Conservation (phyloP, 495 filamentous ascomycete genomes). For the Pyronema domesticum region DNA sequence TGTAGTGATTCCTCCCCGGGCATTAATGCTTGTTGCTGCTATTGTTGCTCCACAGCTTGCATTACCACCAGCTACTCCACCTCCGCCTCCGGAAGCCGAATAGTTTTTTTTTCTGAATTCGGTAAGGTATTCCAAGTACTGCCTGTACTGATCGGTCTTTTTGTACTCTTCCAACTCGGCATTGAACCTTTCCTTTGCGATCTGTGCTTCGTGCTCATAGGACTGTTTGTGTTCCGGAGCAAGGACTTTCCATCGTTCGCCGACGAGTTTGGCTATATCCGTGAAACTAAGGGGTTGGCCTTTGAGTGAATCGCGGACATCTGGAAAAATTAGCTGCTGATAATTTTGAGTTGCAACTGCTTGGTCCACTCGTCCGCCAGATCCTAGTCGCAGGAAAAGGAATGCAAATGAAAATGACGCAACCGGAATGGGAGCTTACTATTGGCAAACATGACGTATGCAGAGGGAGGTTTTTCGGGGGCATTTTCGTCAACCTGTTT, state of each 20-base stretch:
- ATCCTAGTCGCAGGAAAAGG: not conserved
- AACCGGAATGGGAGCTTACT: slow-evolving; percentile 32
- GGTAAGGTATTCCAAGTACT: slow-evolving; percentile 47
- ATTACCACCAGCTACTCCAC: slow-evolving; percentile 7
- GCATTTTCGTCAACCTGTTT: slow-evolving; percentile 54
- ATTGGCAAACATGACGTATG: slow-evolving; percentile 71
- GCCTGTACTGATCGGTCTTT: slow-evolving; percentile 42
- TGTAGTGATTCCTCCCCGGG: too few relatives aligned
- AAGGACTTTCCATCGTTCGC: slow-evolving; percentile 60
- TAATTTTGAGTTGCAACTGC: slow-evolving; percentile 3
- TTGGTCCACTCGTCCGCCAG: not conserved
- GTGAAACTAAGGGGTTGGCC: slow-evolving; percentile 58
- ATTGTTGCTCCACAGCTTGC: not conserved
- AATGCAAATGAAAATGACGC: too few relatives aligned
- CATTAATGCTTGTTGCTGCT: too few relatives aligned
- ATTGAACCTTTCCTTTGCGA: slow-evolving; percentile 55
- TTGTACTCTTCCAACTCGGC: slow-evolving; percentile 51
- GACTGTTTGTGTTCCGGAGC: slow-evolving; percentile 45
- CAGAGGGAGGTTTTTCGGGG: slow-evolving; percentile 57
- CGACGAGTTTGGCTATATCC: slow-evolving; percentile 65
- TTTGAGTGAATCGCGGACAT: slow-evolving; percentile 56
- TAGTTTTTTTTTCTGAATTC: slow-evolving; percentile 37
- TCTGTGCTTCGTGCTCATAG: slow-evolving; percentile 48
- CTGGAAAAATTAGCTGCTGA: slow-evolving; percentile 25
- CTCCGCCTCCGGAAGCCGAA: too few relatives aligned